Evolutionary conservation across 257 asterid genomes (phyloP).

Genomic region (Mentha longifolia): DNA sequence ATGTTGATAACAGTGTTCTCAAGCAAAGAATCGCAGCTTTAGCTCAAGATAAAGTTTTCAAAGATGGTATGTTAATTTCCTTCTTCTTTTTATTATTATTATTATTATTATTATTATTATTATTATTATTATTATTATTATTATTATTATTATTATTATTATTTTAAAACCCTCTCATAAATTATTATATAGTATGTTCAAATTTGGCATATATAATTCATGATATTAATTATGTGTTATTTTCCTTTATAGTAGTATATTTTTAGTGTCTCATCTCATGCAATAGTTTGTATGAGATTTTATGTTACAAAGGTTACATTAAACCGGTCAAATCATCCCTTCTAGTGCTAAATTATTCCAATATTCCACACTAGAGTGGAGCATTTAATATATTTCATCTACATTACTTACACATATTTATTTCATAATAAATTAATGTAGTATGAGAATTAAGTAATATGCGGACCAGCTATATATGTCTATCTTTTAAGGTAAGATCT

Average conservation of each 20-base stretch:
- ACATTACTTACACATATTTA: background rate
- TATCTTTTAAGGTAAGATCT: constrained; percentile 12
- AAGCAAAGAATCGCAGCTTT: constrained; percentile 96
- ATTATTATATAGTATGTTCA: no score
- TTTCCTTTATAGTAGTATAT: background rate
- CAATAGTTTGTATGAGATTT: background rate
- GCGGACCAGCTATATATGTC: background rate
- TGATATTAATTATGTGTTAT: background rate
- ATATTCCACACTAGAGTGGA: background rate
- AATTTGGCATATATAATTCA: background rate
- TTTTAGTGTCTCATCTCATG: no score
- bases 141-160: no score
- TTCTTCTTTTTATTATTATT: background rate
- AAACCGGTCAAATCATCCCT: no score
- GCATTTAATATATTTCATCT: no score
- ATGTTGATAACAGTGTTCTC: constrained; percentile 88
- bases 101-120: no score
- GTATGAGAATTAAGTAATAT: background rate
- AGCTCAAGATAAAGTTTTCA: constrained; percentile 90
- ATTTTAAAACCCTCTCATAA: no score
- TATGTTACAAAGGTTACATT: background rate
- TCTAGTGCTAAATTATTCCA: background rate
- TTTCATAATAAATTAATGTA: background rate
- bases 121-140: no score
- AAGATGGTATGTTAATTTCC: constrained; percentile 59